Percentiles rank a stretch among this genome's conserved stretches.
Conservation (phyloP, 805 yeast species). For the Pichia exigua region DNA sequence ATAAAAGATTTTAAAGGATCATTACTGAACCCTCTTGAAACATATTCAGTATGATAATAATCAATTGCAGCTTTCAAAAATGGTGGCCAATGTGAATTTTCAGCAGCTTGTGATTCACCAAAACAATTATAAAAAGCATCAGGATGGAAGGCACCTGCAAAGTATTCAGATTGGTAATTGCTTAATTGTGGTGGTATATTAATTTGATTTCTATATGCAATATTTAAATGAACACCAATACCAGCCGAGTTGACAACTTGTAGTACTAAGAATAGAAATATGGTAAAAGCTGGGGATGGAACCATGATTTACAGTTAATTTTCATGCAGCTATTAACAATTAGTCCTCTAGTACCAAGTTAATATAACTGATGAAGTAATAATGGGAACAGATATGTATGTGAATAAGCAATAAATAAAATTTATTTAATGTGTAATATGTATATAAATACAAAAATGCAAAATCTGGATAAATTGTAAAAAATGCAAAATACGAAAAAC, state of each 20-base stretch:
- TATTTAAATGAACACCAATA: slow-evolving; percentile 29
- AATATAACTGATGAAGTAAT: too few species aligned
- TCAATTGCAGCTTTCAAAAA: slow-evolving; percentile 41
- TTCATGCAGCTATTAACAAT: background rate
- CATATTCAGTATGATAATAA: slow-evolving; percentile 27
- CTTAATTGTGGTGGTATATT: slow-evolving; percentile 30
- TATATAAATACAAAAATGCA: too few species aligned
- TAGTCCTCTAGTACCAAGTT: background rate
- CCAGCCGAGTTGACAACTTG: slow-evolving; percentile 16
- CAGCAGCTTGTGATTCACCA: slow-evolving; percentile 45
- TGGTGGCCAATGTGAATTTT: slow-evolving; percentile 66
- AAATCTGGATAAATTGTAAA: too few species aligned
- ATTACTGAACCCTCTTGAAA: slow-evolving; percentile 17
- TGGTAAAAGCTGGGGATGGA: background rate
- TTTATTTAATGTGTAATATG: too few species aligned
- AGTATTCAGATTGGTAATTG: slow-evolving; percentile 24
- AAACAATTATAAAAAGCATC: slow-evolving; percentile 61
- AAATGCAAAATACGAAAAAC: background rate
- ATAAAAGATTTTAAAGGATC: slow-evolving; percentile 44
- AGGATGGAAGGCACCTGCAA: slow-evolving; percentile 62
- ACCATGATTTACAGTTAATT: background rate
- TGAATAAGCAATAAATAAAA: too few species aligned
- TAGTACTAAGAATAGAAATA: background rate
- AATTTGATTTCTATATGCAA: slow-evolving; percentile 27
- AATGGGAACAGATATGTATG: background rate